Percentiles rank a stretch among this genome's conserved stretches.
phyloP scores from a whole-genome alignment of 768 basidiomycete species.

The Lyophyllum decastes region DNA sequence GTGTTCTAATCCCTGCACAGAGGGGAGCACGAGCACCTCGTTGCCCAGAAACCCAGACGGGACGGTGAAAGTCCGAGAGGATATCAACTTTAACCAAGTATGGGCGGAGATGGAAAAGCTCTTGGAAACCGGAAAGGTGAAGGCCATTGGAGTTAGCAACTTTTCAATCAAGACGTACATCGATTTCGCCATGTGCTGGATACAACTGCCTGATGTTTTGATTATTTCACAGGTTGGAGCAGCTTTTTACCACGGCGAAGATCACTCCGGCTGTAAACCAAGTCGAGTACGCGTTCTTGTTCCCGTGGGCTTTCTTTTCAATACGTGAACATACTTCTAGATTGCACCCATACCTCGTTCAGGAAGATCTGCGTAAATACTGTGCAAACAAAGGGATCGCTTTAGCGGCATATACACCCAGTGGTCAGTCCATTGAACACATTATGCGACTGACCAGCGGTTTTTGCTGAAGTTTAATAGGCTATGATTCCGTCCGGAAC shows the following conservation, averaged over 20 bases:
- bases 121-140: constrained; percentile 44
- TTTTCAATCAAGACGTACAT: constrained; percentile 57
- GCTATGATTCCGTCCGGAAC: constrained; percentile 42
- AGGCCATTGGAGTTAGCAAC: constrained; percentile 60
- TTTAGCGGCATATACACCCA: constrained; percentile 46
- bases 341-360: constrained; percentile 53
- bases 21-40: too few species aligned
- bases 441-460: constrained; percentile 33
- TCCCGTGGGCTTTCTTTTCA: not conserved
- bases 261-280: constrained; percentile 49
- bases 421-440: too few species aligned
- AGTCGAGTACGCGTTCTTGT: constrained; percentile 39
- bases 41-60: constrained; percentile 29
- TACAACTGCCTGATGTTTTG: not conserved
- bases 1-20: too few species aligned
- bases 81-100: constrained; percentile 38
- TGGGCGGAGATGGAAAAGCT: constrained; percentile 57
- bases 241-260: constrained; percentile 42
- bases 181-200: not conserved
- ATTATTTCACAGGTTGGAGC: constrained; percentile 30
- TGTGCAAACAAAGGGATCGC: constrained; percentile 51
- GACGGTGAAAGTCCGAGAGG: constrained; percentile 30
- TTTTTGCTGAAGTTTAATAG: constrained; percentile 22
- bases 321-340: constrained; percentile 20
- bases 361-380: constrained; percentile 46